A percentile compares a stretch with the other conserved stretches of the same genome.
phyloP scores from a whole-genome alignment of 2,329 filamentous ascomycete species.

The Claviceps pusilla region DNA sequence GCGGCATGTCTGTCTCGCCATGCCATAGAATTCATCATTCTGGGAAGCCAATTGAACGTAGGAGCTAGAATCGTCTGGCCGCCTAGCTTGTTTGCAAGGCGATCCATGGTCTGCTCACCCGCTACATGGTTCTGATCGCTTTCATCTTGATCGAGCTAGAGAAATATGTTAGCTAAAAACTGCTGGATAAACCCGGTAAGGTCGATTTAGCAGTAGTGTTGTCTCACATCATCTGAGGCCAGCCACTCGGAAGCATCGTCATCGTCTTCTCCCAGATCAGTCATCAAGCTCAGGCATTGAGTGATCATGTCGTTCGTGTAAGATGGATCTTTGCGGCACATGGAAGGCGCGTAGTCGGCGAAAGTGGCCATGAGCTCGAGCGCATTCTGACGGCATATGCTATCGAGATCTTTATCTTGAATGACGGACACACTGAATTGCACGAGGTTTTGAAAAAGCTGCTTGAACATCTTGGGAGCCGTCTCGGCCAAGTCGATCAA shows the following conservation, averaged over 20 bases:
- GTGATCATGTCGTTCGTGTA: slow-evolving; percentile 97
- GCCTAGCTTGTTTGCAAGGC: slow-evolving; percentile 90
- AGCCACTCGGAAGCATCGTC: slow-evolving; percentile 94
- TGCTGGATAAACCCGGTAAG: no score
- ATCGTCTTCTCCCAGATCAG: slow-evolving; percentile 84
- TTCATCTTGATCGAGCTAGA: slow-evolving; percentile 77
- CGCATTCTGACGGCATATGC: slow-evolving; percentile 83
- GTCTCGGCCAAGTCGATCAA: slow-evolving; percentile 89
- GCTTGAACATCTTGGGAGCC: slow-evolving; percentile 96
- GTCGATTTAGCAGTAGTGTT: not conserved
- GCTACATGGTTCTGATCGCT: slow-evolving; percentile 95
- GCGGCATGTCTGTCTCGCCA: slow-evolving; percentile 95
- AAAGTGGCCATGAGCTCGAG: slow-evolving; percentile 97
- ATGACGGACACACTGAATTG: slow-evolving; percentile 88
- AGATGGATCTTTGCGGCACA: slow-evolving; percentile 86
- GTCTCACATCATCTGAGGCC: slow-evolving; percentile 66
- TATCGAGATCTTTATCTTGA: slow-evolving; percentile 85
- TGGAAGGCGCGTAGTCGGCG: slow-evolving; percentile 80
- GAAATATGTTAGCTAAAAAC: slow-evolving; percentile 13
- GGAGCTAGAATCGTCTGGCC: slow-evolving; percentile 84
- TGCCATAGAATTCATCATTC: slow-evolving; percentile 90
- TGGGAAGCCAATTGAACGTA: slow-evolving; percentile 90
- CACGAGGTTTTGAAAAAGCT: slow-evolving; percentile 81
- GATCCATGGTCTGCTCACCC: slow-evolving; percentile 96
- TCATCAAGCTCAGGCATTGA: slow-evolving; percentile 95